Base-by-base conservation (phyloP, 306 rosid species). In the Senna siamea region DNA sequence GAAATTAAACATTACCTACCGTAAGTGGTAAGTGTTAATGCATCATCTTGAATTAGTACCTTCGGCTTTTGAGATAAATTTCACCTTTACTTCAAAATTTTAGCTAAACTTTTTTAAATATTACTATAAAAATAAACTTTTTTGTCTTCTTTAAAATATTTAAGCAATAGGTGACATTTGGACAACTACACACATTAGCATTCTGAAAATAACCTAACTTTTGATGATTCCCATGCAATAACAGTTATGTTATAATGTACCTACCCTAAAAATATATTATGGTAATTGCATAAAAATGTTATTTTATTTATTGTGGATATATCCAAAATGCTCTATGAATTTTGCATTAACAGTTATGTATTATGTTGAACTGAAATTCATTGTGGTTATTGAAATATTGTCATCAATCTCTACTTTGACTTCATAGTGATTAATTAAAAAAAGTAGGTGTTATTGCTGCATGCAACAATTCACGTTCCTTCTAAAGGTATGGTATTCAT, bases 241-340 rank as follows among this genome's bases (percentile, higher is more conserved):
- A n/a, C 91, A 93, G 98, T 62, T 30, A 5, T 37, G 20, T 60
- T 37, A 64, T 34, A 22, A 53, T 68, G 55, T 66, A 72, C 69
- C 58, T 72, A 7, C 5, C 56, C 11, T 35, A 66, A 9, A 34
- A 34, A 59, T 61, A 7, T n/a, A 5, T 20, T 78, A 35, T 72
- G 30, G 23, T 55, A 34, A 54, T 11, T 20, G 71, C 54, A 32
- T 64, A 9, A 13, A 7, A 15, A 35, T n/a, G 12, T 52, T 47
- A 2, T n/a, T 34, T 17, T 51, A 8, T 23, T 18, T 57, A 6
- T 72, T 46, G 18, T 3, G 47, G 17, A 13, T 17, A 7, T 8
- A 14, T 50, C 44, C n/a, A 44, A 48, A 26, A 38, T 17, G 30
- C 28, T 23, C 55, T 62, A 13, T 68, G 11, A 22, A 1, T 54